A percentile compares a stretch with the other conserved stretches of the same genome.
These are phyloP conservation scores for Rhizophora mangle DNA, from an alignment of 345 rosid species.

Conservation along the genomic window DNA sequence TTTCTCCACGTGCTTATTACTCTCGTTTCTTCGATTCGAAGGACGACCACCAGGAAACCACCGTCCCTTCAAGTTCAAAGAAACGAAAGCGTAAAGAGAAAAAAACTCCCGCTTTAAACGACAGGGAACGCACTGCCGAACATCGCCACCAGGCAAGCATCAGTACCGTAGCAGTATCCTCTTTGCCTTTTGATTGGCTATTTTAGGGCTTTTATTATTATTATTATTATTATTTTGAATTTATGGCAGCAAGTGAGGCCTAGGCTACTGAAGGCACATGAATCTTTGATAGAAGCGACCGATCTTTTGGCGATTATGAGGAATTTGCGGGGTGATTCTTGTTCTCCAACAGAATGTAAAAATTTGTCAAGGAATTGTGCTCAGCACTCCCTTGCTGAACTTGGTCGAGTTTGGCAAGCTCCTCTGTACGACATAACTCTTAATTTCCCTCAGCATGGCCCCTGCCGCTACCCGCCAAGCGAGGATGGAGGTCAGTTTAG, in stretches of 20 bases:
- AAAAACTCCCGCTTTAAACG: constrained; percentile 38
- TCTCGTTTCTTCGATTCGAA: constrained; percentile 63
- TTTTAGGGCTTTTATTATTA: neutral
- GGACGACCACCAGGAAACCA: constrained; percentile 10
- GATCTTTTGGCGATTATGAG: constrained; percentile 46
- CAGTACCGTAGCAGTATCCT: too few relatives aligned
- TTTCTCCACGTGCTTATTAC: constrained; percentile 68
- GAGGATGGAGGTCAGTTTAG: constrained; percentile 32
- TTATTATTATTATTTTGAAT: neutral
- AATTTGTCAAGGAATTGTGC: neutral
- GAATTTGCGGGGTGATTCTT: constrained; percentile 32
- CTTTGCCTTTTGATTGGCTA: neutral
- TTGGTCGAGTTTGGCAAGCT: constrained; percentile 78
- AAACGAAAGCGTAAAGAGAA: constrained; percentile 59
- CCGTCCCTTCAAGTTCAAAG: constrained; percentile 24
- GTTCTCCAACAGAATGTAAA: constrained; percentile 18
- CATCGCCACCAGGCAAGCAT: constrained; percentile 61
- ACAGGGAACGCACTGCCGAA: constrained; percentile 58
- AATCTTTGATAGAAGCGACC: constrained; percentile 35
- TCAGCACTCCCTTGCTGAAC: constrained; percentile 53
- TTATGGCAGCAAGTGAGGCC: constrained; percentile 49
- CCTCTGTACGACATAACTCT: constrained; percentile 63
- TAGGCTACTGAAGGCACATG: constrained; percentile 46
- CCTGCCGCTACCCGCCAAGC: neutral
- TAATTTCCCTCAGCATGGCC: constrained; percentile 21